A percentile compares a stretch with the other conserved stretches of the same genome.
phyloP scores from a whole-genome alignment of 208 protist genomes.

The Crithidia bombi region DNA sequence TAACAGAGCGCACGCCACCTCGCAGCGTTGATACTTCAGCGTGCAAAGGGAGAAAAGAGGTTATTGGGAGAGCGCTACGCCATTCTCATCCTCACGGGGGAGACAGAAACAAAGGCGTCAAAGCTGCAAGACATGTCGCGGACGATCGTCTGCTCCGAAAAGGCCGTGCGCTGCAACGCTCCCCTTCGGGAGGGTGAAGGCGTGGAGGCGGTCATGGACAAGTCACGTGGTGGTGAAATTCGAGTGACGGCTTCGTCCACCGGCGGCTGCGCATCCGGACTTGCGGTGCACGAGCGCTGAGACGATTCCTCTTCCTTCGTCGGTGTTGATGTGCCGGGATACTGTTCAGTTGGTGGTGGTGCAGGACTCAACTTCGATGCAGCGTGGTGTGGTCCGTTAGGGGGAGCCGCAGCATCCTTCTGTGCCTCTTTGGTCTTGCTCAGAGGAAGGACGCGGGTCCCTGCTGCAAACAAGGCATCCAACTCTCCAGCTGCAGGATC shows the following conservation, averaged over 20 bases:
- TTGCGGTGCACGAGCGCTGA: background rate
- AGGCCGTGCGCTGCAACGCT: background rate
- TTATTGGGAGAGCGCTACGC: too few species aligned
- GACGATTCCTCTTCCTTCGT: background rate
- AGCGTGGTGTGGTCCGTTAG: background rate
- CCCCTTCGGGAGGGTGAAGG: background rate
- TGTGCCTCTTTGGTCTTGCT: too few species aligned
- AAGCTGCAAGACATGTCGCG: conserved; percentile 16
- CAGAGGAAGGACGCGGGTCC: too few species aligned
- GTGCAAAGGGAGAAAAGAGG: too few species aligned
- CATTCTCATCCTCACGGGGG: background rate
- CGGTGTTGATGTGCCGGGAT: background rate
- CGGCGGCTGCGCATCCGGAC: background rate
- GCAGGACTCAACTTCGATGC: background rate
- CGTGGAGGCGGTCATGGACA: background rate
- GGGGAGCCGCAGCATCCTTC: too few species aligned
- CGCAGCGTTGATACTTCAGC: background rate
- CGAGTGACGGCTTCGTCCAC: too few species aligned
- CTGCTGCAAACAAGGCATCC: too few species aligned
- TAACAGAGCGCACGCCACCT: background rate
- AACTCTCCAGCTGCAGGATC: too few species aligned
- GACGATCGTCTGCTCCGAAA: conserved; percentile 10
- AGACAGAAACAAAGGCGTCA: conserved; percentile 18
- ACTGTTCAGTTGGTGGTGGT: too few species aligned
- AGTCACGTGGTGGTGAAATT: background rate